Evolutionary conservation across 2,329 filamentous ascomycete genomes (phyloP).

Genomic region (Sordariomycetes sp.): DNA sequence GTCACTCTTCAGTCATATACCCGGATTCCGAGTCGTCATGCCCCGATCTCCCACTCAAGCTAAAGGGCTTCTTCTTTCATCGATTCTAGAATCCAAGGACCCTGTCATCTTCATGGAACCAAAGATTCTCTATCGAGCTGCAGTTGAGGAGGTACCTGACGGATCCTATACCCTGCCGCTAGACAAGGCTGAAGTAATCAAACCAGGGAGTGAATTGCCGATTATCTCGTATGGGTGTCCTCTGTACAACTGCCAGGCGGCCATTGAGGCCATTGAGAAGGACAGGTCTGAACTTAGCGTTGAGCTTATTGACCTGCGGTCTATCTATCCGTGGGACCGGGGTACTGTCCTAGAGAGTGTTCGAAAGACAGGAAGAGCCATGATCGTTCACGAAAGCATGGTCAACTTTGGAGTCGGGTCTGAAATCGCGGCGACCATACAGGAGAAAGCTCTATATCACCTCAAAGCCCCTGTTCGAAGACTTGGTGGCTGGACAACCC

Average conservation of each 20-base stretch:
- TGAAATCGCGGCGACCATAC: conserved; percentile 80
- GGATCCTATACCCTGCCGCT: conserved; percentile 72
- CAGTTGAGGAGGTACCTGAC: conserved; percentile 81
- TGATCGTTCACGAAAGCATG: conserved; percentile 90
- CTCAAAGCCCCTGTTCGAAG: conserved; percentile 79
- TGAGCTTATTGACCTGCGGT: conserved; percentile 84
- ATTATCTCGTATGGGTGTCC: conserved; percentile 84
- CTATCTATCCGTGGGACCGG: conserved; percentile 86
- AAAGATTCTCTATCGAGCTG: conserved; percentile 84
- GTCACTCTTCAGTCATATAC: conserved; percentile 80
- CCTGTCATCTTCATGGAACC: conserved; percentile 91
- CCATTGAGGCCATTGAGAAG: conserved; percentile 64
- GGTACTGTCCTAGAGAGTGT: conserved; percentile 72
- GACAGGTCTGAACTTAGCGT: conserved; percentile 60
- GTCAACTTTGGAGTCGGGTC: conserved; percentile 82
- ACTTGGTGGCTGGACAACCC: conserved; percentile 83
- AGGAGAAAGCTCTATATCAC: conserved; percentile 67
- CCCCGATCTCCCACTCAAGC: conserved; percentile 80
- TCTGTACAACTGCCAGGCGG: conserved; percentile 71
- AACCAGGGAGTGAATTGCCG: conserved; percentile 72
- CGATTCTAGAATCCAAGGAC: conserved; percentile 65
- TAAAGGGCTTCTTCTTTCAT: conserved; percentile 72
- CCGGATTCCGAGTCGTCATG: conserved; percentile 76
- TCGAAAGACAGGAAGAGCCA: conserved; percentile 72
- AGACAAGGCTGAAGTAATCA: conserved; percentile 75